These are phyloP conservation scores for Brassica carinata DNA, from an alignment of 345 rosid genomes.

Conservation along the genomic window DNA sequence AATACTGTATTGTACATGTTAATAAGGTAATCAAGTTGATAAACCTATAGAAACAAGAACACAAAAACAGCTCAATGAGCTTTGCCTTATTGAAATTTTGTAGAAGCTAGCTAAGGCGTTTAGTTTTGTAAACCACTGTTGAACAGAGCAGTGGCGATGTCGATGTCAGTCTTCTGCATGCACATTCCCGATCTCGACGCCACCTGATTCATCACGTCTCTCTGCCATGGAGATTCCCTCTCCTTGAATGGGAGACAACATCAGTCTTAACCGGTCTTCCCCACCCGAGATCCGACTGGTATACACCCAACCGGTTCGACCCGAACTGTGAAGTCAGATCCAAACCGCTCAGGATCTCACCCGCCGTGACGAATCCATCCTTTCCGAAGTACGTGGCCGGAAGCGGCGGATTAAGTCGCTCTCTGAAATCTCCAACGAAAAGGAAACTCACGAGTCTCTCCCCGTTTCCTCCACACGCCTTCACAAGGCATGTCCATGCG, in stretches of 20 bases:
- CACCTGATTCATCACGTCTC: constrained; percentile 31
- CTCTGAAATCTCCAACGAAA: constrained; percentile 6
- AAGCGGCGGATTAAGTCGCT: not conserved
- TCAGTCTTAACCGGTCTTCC: constrained; percentile 31
- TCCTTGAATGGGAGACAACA: constrained; percentile 1
- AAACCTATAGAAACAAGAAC: not conserved
- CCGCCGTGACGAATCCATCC: constrained; percentile 20
- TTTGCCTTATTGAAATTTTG: not conserved
- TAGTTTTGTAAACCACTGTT: constrained; percentile 15
- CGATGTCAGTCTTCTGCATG: constrained; percentile 19
- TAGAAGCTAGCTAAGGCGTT: not conserved
- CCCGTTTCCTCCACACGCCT: constrained; percentile 21
- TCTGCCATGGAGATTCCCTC: constrained; percentile 30
- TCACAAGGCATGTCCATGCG: constrained; percentile 27
- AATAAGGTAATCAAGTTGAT: too few relatives aligned
- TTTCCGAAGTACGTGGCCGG: constrained; percentile 15
- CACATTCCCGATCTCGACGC: constrained; percentile 41
- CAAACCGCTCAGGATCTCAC: constrained; percentile 12
- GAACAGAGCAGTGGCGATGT: not conserved
- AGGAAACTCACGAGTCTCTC: constrained; percentile 17
- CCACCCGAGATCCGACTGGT: constrained; percentile 40
- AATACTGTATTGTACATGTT: too few relatives aligned
- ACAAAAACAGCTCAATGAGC: not conserved
- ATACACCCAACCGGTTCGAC: constrained; percentile 30
- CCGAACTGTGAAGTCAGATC: not conserved